Percentiles rank a stretch among this genome's conserved stretches.
phyloP scores from a whole-genome alignment of 140 eudicot genomes.

The Stevia rebaudiana region DNA sequence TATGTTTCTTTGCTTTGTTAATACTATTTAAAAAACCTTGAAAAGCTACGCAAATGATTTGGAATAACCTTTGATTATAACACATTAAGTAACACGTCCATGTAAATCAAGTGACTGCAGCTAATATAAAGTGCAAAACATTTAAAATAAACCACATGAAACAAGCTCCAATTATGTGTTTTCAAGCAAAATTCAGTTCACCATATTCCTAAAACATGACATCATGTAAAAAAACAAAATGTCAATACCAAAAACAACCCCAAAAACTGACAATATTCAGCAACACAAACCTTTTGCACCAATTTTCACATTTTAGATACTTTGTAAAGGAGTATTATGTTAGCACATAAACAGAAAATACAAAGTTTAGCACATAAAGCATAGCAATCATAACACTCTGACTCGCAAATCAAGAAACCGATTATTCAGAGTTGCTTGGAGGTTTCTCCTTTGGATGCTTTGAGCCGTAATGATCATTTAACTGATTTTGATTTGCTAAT shows the following conservation, averaged over 20 bases:
- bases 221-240: not conserved
- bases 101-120: too few species aligned
- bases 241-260: not conserved
- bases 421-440: constrained; percentile 74
- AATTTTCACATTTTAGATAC: constrained; percentile 9
- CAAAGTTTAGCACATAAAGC: not conserved
- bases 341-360: constrained; percentile 14
- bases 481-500: constrained; percentile 88
- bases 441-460: constrained; percentile 96
- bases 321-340: constrained; percentile 1
- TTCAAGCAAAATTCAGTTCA: not conserved
- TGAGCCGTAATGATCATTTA: constrained; percentile 75
- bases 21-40: too few species aligned
- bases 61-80: too few species aligned
- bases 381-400: not conserved
- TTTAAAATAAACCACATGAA: not conserved
- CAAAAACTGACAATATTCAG: not conserved
- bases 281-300: not conserved
- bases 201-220: not conserved
- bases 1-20: too few species aligned
- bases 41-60: too few species aligned
- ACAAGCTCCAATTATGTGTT: not conserved
- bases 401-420: constrained; percentile 1
- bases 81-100: too few species aligned
- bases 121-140: not conserved